phyloP scores from a whole-genome alignment of 768 basidiomycete species.

The Phaeotremella fagi region DNA sequence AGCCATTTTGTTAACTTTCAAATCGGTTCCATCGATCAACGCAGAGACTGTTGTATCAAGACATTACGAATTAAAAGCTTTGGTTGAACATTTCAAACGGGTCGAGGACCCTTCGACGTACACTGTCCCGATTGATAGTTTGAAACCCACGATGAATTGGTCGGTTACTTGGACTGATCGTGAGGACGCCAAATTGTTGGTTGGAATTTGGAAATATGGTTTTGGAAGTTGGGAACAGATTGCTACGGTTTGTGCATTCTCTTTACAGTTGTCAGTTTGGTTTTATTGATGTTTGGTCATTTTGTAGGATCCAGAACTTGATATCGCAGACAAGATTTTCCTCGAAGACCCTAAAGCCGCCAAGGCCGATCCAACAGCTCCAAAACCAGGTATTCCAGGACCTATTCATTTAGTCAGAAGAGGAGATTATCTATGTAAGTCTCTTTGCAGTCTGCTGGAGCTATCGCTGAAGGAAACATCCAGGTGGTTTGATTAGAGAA shows the following conservation, averaged over 20 bases:
- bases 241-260: conserved; percentile 52
- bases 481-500: conserved; percentile 43
- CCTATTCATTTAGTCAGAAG: conserved; percentile 96
- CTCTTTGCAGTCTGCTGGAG: background rate
- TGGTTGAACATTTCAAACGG: conserved; percentile 70
- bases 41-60: conserved; percentile 94
- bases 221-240: conserved; percentile 98
- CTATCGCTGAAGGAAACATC: background rate
- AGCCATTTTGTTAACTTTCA: conserved; percentile 86
- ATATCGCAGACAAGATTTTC: conserved; percentile 90
- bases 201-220: conserved; percentile 87
- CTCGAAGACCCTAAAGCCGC: conserved; percentile 79
- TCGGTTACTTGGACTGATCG: conserved; percentile 87
- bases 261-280: background rate
- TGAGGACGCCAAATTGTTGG: conserved; percentile 90
- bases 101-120: conserved; percentile 75
- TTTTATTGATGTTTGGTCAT: background rate
- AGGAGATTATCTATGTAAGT: conserved; percentile 73
- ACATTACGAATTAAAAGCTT: conserved; percentile 77
- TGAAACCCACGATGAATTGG: conserved; percentile 93
- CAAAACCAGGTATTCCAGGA: conserved; percentile 68
- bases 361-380: conserved; percentile 56
- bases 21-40: conserved; percentile 87
- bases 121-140: conserved; percentile 83
- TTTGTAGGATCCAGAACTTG: conserved; percentile 67